phyloP scores from a whole-genome alignment of 306 rosid species.

The Purshia tridentata region DNA sequence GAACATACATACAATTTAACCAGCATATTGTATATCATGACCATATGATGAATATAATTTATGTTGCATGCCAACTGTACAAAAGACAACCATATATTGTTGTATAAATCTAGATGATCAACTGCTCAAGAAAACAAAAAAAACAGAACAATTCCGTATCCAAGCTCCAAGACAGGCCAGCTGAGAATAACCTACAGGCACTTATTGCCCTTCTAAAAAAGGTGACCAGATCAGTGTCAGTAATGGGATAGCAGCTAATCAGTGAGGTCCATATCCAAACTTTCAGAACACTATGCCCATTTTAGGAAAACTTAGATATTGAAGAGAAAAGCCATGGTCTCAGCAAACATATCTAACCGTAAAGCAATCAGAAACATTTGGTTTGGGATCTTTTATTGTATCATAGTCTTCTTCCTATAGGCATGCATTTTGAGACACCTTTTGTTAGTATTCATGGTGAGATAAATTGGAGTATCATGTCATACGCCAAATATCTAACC shows the following conservation, averaged over 20 bases:
- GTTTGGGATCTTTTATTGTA: neutral
- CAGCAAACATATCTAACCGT: neutral
- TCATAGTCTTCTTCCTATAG: neutral
- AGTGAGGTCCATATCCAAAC: slow-evolving; percentile 7
- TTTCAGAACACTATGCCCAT: slow-evolving; percentile 1
- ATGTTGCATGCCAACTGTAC: too few species aligned
- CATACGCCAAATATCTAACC: neutral
- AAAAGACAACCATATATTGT: too few species aligned
- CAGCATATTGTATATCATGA: neutral
- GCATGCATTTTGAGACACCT: neutral
- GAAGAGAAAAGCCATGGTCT: slow-evolving; percentile 7
- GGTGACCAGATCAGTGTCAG: slow-evolving; percentile 3
- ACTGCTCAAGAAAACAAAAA: neutral
- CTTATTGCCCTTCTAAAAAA: neutral
- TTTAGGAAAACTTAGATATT: neutral
- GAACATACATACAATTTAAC: too few species aligned
- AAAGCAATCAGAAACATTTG: neutral
- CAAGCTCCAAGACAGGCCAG: neutral
- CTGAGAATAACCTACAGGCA: neutral
- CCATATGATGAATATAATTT: too few species aligned
- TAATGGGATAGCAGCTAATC: neutral
- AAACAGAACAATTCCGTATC: neutral
- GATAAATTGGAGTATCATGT: neutral
- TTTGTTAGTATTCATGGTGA: neutral
- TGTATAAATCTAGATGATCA: neutral